Evolutionary conservation across 805 yeast species (phyloP).

Genomic region (Sugiyamaella boreocaroliniensis): DNA sequence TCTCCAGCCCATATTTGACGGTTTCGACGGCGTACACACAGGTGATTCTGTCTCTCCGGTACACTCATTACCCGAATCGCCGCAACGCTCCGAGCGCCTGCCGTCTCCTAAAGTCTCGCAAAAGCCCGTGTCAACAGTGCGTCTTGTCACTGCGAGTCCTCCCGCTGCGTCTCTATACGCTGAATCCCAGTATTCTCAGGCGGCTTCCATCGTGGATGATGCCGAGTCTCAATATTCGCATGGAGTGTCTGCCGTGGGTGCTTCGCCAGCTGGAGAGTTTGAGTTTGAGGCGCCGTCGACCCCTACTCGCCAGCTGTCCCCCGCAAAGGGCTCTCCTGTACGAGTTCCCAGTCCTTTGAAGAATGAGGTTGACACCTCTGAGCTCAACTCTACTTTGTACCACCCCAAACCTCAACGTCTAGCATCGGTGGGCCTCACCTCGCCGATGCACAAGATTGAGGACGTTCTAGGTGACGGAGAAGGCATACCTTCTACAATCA

Average conservation of each 20-base stretch:
- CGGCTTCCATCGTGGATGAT: neutral
- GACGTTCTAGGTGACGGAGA: neutral
- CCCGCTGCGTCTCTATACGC: neutral
- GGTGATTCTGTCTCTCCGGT: conserved; percentile 1
- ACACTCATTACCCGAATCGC: neutral
- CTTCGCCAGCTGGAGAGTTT: neutral
- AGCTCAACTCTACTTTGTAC: conserved; percentile 8
- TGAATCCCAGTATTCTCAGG: neutral
- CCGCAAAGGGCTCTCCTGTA: neutral
- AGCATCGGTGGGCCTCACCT: conserved; percentile 10
- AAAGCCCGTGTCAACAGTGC: neutral
- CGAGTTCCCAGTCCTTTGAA: neutral
- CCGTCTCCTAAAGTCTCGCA: neutral
- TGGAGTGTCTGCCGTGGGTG: neutral
- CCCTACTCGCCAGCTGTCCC: neutral
- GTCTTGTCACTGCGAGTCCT: neutral
- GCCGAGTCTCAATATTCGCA: neutral
- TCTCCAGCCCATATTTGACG: conserved; percentile 9
- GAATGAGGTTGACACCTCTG: neutral
- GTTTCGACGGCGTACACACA: conserved; percentile 20
- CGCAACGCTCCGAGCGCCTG: neutral
- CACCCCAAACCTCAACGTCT: conserved; percentile 21
- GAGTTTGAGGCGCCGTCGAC: neutral
- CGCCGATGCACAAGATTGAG: neutral
- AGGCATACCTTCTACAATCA: neutral